Conservation (phyloP, 1,139 yeast species). For the Schizosaccharomyces versatilis region DNA sequence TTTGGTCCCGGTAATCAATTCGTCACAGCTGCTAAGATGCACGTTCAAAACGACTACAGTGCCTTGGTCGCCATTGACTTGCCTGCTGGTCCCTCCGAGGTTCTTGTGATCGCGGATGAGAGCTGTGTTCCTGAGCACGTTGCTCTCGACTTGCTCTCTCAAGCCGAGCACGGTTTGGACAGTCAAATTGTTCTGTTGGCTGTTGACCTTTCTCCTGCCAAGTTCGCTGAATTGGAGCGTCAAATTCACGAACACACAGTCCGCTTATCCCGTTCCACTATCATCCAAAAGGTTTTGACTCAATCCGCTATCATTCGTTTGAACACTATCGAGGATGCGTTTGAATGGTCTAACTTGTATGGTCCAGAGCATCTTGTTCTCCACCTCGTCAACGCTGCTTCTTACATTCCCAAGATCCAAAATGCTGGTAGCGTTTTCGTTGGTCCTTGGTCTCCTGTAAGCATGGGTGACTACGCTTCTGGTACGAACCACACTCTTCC, state of each 20-base stretch:
- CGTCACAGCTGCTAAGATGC: slow-evolving; percentile 97
- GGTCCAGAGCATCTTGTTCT: slow-evolving; percentile 95
- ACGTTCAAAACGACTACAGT: slow-evolving; percentile 82
- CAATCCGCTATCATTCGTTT: slow-evolving; percentile 70
- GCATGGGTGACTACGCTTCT: slow-evolving; percentile 84
- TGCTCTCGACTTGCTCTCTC: slow-evolving; percentile 83
- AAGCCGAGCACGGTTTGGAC: slow-evolving; percentile 96
- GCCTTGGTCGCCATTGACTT: slow-evolving; percentile 91
- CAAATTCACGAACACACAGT: slow-evolving; percentile 71
- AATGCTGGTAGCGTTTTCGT: slow-evolving; percentile 94
- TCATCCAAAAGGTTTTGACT: slow-evolving; percentile 72
- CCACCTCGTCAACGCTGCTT: slow-evolving; percentile 58
- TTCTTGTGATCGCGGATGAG: slow-evolving; percentile 72
- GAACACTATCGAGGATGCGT: slow-evolving; percentile 48
- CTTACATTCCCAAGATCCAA: slow-evolving; percentile 49
- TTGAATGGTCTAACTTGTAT: slow-evolving; percentile 61
- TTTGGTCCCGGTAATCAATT: slow-evolving; percentile 98
- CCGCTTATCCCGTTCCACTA: slow-evolving; percentile 77
- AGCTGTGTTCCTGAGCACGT: slow-evolving; percentile 83
- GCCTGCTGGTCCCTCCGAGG: slow-evolving; percentile 99
- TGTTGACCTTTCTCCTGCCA: slow-evolving; percentile 38
- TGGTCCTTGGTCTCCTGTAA: slow-evolving; percentile 88
- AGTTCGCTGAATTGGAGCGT: slow-evolving; percentile 46
- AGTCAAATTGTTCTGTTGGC: slow-evolving; percentile 89
- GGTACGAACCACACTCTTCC: slow-evolving; percentile 47